A percentile compares a stretch with the other conserved stretches of the same genome.
Conservation (phyloP, 345 rosid species). For the Gossypium rotundifolium region DNA sequence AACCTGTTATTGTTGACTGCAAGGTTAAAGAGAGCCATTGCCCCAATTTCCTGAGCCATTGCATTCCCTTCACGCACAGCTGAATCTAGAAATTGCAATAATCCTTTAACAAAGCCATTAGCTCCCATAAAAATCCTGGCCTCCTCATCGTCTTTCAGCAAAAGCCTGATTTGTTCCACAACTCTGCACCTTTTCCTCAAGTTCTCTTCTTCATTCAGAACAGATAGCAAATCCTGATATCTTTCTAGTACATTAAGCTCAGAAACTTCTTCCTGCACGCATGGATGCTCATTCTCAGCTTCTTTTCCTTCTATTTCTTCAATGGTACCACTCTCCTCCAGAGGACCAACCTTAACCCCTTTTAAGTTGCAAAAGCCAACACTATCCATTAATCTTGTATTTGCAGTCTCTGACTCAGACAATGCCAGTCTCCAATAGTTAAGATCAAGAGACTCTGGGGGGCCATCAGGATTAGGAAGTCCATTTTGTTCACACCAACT, state of each 20-base stretch:
- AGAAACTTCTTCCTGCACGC: conserved; percentile 30
- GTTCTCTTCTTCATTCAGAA: conserved; percentile 50
- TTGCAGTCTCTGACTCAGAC: conserved; percentile 59
- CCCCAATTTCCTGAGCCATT: conserved; percentile 66
- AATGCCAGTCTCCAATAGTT: conserved; percentile 85
- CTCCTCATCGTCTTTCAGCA: conserved; percentile 93
- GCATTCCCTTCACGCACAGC: conserved; percentile 44
- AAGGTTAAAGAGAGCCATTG: conserved; percentile 95
- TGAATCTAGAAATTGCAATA: conserved; percentile 57
- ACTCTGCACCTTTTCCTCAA: conserved; percentile 48
- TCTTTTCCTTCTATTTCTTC: conserved; percentile 36
- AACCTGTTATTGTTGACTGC: conserved; percentile 97
- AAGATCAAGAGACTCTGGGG: conserved; percentile 85
- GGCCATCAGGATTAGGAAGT: conserved; percentile 56
- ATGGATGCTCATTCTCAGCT: conserved; percentile 25
- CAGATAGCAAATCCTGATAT: conserved; percentile 41
- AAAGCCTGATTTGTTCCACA: conserved; percentile 62
- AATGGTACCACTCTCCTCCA: conserved; percentile 58
- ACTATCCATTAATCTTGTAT: conserved; percentile 56
- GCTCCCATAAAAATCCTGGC: conserved; percentile 85
- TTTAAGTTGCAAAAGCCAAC: conserved; percentile 41
- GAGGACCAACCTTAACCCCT: conserved; percentile 55
- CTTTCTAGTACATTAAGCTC: conserved; percentile 39
- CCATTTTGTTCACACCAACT: conserved; percentile 99
- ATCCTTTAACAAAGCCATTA: conserved; percentile 77